Percentiles rank a stretch among this genome's conserved stretches.
Evolutionary conservation across 1,284 basidiomycete species (phyloP).

Genomic region (Ustilago lituana): DNA sequence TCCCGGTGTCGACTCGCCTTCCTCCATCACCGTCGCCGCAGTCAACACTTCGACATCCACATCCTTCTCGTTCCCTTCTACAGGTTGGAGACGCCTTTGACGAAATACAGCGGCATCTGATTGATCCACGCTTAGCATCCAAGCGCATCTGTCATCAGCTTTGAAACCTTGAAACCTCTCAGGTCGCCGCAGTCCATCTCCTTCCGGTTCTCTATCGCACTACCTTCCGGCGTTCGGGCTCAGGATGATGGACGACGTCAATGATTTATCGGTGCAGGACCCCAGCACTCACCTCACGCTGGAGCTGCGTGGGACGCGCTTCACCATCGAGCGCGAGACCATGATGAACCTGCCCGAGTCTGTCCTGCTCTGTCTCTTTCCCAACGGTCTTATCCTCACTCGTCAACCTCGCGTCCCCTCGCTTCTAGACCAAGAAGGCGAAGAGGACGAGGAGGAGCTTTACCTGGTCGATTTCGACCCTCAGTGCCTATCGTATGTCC

Average conservation of each 20-base stretch:
- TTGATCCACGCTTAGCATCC: no score
- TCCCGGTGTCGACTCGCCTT: no score
- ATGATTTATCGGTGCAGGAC: conserved; percentile 33
- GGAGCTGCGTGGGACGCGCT: conserved; percentile 88
- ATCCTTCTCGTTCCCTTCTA: no score
- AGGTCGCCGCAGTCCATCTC: neutral
- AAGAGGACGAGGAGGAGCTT: conserved; percentile 85
- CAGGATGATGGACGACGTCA: conserved; percentile 46
- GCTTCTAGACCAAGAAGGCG: conserved; percentile 66
- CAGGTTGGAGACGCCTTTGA: no score
- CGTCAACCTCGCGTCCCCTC: conserved; percentile 76
- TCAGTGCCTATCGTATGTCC: conserved; percentile 91
- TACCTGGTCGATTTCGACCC: conserved; percentile 98
- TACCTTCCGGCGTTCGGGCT: neutral
- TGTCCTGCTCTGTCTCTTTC: conserved; percentile 93
- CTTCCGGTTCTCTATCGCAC: neutral
- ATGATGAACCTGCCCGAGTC: conserved; percentile 99
- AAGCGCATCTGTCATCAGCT: no score
- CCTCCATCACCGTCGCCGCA: no score
- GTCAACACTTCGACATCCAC: no score
- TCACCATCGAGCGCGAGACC: conserved; percentile 95
- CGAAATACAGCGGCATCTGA: no score
- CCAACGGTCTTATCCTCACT: conserved; percentile 93
- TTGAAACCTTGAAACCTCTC: no score
- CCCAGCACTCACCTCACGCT: conserved; percentile 79